Conservation (phyloP, 2,329 filamentous ascomycete genomes). For the Furcasterigmium furcatum region DNA sequence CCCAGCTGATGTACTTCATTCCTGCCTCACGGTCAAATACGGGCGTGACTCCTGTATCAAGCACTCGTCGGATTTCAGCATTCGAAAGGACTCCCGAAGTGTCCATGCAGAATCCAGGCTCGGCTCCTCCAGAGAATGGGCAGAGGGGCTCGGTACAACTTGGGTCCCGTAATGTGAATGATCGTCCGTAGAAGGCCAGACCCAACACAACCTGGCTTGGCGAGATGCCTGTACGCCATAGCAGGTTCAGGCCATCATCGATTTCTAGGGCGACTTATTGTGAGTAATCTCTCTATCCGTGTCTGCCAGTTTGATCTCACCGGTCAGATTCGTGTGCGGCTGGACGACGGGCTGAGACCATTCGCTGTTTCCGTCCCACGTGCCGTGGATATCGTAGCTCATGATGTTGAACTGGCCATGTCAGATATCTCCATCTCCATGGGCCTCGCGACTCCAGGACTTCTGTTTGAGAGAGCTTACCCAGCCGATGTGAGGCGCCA, state of each 20-base stretch:
- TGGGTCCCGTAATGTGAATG: constrained; percentile 19
- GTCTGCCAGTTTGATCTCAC: neutral
- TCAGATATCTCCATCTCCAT: too few relatives aligned
- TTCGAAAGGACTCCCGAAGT: constrained; percentile 28
- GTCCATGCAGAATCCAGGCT: constrained; percentile 21
- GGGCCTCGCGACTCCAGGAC: too few relatives aligned
- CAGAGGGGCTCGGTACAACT: constrained; percentile 19
- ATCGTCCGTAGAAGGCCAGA: constrained; percentile 21
- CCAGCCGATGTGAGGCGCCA: neutral
- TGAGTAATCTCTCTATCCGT: neutral
- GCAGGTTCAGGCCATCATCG: constrained; percentile 34
- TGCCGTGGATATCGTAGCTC: constrained; percentile 26
- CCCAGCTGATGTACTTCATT: constrained; percentile 27
- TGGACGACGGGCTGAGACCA: constrained; percentile 20
- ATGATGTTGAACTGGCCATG: constrained; percentile 3
- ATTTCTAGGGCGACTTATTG: constrained; percentile 37
- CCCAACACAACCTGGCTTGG: constrained; percentile 28
- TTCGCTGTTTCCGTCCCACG: constrained; percentile 22
- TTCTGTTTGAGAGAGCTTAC: too few relatives aligned
- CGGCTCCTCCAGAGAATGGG: constrained; percentile 18
- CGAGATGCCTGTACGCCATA: constrained; percentile 43
- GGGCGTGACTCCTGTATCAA: constrained; percentile 15
- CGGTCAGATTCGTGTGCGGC: constrained; percentile 30
- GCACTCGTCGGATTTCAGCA: too few relatives aligned
- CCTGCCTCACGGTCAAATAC: constrained; percentile 19